Evolutionary conservation across 345 rosid species (phyloP).

Genomic region (Populus alba): DNA sequence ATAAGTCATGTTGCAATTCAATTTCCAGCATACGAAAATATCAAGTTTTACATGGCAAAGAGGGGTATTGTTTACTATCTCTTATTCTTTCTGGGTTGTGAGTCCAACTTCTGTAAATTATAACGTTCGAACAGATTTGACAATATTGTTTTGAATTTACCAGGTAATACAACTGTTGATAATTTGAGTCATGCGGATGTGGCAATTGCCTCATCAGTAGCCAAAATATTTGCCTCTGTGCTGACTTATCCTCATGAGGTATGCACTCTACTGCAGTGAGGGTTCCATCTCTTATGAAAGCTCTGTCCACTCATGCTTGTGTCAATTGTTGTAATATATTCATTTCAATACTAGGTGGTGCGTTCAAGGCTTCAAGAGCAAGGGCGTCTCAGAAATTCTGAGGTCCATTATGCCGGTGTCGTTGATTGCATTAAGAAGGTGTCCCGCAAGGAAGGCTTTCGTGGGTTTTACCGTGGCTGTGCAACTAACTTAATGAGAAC

Average conservation of each 20-base stretch:
- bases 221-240: slow-evolving; percentile 82
- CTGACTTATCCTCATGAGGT: slow-evolving; percentile 97
- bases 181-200: slow-evolving; percentile 57
- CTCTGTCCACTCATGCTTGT: not conserved
- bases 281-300: not conserved
- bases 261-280: not conserved
- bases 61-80: slow-evolving; percentile 43
- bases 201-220: slow-evolving; percentile 73
- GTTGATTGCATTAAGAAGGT: slow-evolving; percentile 75
- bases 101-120: not conserved
- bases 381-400: slow-evolving; percentile 56
- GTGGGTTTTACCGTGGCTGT: slow-evolving; percentile 82
- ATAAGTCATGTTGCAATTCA: slow-evolving; percentile 94
- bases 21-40: slow-evolving; percentile 89
- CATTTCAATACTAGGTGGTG: slow-evolving; percentile 47
- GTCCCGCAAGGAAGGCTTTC: slow-evolving; percentile 59
- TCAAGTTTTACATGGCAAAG: slow-evolving; percentile 71
- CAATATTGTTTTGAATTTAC: slow-evolving; percentile 23
- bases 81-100: not conserved
- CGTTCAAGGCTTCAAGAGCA: slow-evolving; percentile 98
- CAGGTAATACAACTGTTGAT: slow-evolving; percentile 64
- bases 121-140: slow-evolving; percentile 21
- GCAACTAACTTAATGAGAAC: slow-evolving; percentile 76
- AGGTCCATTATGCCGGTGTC: slow-evolving; percentile 54
- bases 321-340: not conserved